These are phyloP conservation scores for Penicillium sp. DNA, from an alignment of 2,329 filamentous ascomycete species.

Conservation along the genomic window DNA sequence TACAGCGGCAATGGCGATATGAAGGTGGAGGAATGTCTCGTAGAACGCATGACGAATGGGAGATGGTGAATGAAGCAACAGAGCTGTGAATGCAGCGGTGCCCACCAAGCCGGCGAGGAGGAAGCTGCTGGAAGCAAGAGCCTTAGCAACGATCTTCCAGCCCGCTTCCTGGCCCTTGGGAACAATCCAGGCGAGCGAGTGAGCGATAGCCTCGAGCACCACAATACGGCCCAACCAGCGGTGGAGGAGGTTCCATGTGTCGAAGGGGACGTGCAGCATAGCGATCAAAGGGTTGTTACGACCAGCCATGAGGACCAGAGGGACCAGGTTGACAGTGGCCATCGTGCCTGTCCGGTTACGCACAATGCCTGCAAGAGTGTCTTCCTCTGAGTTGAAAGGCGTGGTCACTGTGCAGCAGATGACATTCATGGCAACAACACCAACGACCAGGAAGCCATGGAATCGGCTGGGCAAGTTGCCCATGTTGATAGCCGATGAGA, in stretches of 20 bases:
- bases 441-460: slow-evolving; percentile 45
- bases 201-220: slow-evolving; percentile 68
- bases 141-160: slow-evolving; percentile 38
- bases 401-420: slow-evolving; percentile 54
- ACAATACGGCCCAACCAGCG: slow-evolving; percentile 77
- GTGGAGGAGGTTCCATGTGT: slow-evolving; percentile 63
- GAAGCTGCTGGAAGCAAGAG: slow-evolving; percentile 37
- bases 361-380: slow-evolving; percentile 41
- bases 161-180: slow-evolving; percentile 59
- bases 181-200: slow-evolving; percentile 72
- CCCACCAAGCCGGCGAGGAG: slow-evolving; percentile 47
- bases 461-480: slow-evolving; percentile 51
- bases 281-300: slow-evolving; percentile 48
- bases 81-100: slow-evolving; percentile 61
- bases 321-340: slow-evolving; percentile 48
- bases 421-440: slow-evolving; percentile 47
- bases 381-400: slow-evolving; percentile 40
- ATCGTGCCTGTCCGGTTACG: slow-evolving; percentile 48
- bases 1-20: slow-evolving; percentile 73
- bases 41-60: slow-evolving; percentile 87
- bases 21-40: slow-evolving; percentile 86
- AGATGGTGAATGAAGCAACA: slow-evolving; percentile 70
- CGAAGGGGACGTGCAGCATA: slow-evolving; percentile 46
- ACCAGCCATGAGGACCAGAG: slow-evolving; percentile 45
- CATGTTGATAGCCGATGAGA: slow-evolving; percentile 48